phyloP scores from a whole-genome alignment of 768 basidiomycete species.

The Serpula lacrymans region DNA sequence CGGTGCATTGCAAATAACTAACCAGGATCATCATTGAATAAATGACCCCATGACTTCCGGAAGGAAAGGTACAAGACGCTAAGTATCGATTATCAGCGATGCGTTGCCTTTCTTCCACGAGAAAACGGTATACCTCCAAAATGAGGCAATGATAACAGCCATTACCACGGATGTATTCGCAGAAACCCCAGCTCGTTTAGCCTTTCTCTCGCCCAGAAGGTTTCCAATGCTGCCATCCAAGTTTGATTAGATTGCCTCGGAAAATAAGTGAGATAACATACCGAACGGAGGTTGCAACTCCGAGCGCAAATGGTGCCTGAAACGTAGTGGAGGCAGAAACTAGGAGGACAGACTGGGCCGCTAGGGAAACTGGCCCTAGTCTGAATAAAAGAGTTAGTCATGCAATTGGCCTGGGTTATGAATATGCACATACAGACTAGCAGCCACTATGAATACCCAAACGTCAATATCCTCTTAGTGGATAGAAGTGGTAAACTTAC shows the following conservation, averaged over 20 bases:
- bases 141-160: constrained; percentile 57
- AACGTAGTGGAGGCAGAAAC: constrained; percentile 73
- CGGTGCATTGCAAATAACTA: constrained; percentile 8
- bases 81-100: not conserved
- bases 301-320: constrained; percentile 81
- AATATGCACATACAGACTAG: constrained; percentile 40
- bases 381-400: constrained; percentile 34
- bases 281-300: constrained; percentile 85
- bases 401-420: not conserved
- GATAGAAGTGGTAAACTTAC: constrained; percentile 13
- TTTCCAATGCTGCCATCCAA: constrained; percentile 75
- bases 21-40: constrained; percentile 73
- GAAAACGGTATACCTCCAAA: constrained; percentile 53
- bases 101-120: not conserved
- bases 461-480: not conserved
- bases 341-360: constrained; percentile 84
- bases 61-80: constrained; percentile 58
- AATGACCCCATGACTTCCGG: constrained; percentile 62
- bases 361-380: constrained; percentile 76
- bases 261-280: constrained; percentile 26
- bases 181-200: constrained; percentile 66
- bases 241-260: not conserved
- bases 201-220: constrained; percentile 77
- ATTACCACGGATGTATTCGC: constrained; percentile 64
- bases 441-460: constrained; percentile 40